Evolutionary conservation across 1,284 basidiomycete genomes (phyloP), one percentile per base, ranked within the genome.

Genomic region (Trichosporon sp.): DNA sequence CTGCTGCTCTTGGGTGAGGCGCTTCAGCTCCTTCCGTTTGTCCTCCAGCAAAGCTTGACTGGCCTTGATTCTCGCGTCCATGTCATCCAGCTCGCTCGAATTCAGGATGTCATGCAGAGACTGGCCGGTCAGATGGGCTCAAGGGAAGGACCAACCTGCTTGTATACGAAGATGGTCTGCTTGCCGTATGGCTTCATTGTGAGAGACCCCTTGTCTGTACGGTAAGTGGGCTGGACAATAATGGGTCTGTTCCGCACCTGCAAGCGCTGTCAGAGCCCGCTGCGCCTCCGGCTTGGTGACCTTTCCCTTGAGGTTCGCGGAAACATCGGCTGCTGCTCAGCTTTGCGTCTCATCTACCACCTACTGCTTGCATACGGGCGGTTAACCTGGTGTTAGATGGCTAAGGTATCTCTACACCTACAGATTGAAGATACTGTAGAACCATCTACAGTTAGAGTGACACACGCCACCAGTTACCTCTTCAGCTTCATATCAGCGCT

Each of bases 301-400:
- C 10, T 90, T 89, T 68, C 91, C 91, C 81, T 94, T 94, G 54
- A 96, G 85, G 81, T 96, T 96, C 16, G 92, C 91, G 14, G 91
- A 87, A 1, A 96, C 90, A 79, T 95, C 93, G 46, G 93, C 93
- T 75, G 89, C 4, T 67, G 46, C 2, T 63, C 31, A 63, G 32
- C 26, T 31, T 35, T 32, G 14, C 59, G 6, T 37, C 16, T 2
- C 16, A 6, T 16, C 14, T 12, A 12, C 4, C 5, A 21, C 81
- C 70, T 38, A 83, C 81, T 81, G 59, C 76, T 80, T 3, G 81
- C 80, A 56, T 80, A 83, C 8, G 78, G 79, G 6, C 77, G 73
- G 66, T 83, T 83, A 48, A 78, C 77, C 81, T 83, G 69, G 4
- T 4, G 46, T 66, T 46, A 71, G 63, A 63, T 16, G 31, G 16